Conservation (phyloP, 441 rosid genomes). For the Cnidoscolus chayamansa region DNA sequence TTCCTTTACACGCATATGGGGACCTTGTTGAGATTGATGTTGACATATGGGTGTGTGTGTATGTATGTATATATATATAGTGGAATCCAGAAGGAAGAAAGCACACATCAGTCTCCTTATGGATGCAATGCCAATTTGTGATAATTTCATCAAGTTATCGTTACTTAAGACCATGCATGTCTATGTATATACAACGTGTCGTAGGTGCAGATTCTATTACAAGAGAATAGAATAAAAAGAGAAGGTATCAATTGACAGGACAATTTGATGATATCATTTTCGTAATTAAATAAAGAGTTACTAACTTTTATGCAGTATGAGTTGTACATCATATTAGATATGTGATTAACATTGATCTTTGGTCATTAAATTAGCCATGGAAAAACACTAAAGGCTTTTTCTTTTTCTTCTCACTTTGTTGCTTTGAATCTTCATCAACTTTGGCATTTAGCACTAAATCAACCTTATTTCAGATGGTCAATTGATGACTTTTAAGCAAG, state of each 20-base stretch:
- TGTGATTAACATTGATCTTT: too few relatives aligned
- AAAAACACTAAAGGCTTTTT: neutral
- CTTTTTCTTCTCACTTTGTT: neutral
- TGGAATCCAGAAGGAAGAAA: neutral
- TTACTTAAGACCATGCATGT: too few relatives aligned
- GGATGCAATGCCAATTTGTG: neutral
- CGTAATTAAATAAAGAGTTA: too few relatives aligned
- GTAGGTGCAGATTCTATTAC: too few relatives aligned
- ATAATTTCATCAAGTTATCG: conserved; percentile 9
- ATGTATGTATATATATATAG: neutral
- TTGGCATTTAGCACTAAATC: neutral
- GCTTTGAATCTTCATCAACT: too few relatives aligned
- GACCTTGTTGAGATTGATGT: neutral
- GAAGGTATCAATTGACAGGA: too few relatives aligned
- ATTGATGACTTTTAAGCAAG: neutral
- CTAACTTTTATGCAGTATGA: too few relatives aligned
- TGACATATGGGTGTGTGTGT: neutral
- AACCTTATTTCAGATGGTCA: neutral
- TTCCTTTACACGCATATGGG: conserved; percentile 19
- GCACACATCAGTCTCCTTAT: neutral
- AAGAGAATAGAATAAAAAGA: too few relatives aligned
- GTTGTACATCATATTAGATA: too few relatives aligned
- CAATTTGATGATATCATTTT: too few relatives aligned
- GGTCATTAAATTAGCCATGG: too few relatives aligned
- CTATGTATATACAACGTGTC: too few relatives aligned